These are phyloP conservation scores for Alliaria petiolata DNA, from an alignment of 345 rosid species.

Conservation along the genomic window DNA sequence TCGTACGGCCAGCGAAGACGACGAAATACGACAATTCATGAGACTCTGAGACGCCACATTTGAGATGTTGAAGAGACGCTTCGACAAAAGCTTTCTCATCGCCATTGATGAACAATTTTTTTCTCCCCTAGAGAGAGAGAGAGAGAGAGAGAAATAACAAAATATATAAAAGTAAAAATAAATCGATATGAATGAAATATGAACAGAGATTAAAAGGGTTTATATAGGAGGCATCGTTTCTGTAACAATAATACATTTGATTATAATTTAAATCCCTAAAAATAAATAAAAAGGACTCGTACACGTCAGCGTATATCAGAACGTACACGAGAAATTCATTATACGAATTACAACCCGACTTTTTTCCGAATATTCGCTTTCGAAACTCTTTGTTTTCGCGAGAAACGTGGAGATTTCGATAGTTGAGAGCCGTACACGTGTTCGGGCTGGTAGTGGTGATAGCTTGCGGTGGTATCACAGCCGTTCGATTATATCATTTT, in stretches of 20 bases:
- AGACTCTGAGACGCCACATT: conserved; percentile 37
- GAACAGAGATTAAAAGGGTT: conserved; percentile 12
- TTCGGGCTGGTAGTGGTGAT: neutral
- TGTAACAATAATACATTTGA: neutral
- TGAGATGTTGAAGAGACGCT: conserved; percentile 55
- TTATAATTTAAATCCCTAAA: neutral
- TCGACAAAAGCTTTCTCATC: conserved; percentile 65
- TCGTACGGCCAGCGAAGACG: conserved; percentile 32
- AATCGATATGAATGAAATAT: conserved; percentile 14
- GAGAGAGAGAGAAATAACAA: neutral
- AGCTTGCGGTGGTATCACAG: neutral
- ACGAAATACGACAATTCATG: conserved; percentile 35
- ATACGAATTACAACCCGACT: neutral
- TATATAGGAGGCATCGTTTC: conserved; percentile 7
- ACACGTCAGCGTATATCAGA: conserved; percentile 33
- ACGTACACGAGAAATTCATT: conserved; percentile 32
- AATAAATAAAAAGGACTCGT: conserved; percentile 9
- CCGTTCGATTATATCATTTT: conserved; percentile 13
- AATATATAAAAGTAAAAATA: neutral
- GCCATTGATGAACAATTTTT: conserved; percentile 47
- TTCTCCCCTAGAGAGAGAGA: neutral
- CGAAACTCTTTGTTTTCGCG: conserved; percentile 9
- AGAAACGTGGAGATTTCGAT: neutral
- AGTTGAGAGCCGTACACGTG: conserved; percentile 19
- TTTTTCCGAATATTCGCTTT: conserved; percentile 26